A percentile compares a stretch with the other conserved stretches of the same genome.
Evolutionary conservation across 148 eudicot genomes (phyloP).

Genomic region (Arctostaphylos glauca): DNA sequence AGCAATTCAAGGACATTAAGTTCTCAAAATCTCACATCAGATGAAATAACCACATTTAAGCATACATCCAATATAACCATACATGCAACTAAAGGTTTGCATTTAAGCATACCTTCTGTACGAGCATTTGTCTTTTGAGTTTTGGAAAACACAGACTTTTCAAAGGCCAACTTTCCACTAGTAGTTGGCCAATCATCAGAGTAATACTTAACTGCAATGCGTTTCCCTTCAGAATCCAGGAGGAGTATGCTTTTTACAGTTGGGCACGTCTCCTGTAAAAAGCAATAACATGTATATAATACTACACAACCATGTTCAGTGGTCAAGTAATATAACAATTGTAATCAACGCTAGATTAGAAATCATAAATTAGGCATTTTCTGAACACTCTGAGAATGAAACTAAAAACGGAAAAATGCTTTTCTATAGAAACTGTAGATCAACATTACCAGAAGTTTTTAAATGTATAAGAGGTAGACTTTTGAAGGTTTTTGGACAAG

Average conservation of each 20-base stretch:
- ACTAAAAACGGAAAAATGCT: too few relatives aligned
- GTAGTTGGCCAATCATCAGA: constrained; percentile 49
- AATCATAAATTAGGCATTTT: too few relatives aligned
- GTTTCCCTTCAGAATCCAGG: constrained; percentile 45
- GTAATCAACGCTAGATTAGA: background rate
- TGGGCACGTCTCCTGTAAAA: constrained; percentile 38
- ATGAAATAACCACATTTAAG: background rate
- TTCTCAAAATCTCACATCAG: background rate
- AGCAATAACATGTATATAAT: background rate
- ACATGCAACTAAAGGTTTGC: background rate
- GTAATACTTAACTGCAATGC: constrained; percentile 42
- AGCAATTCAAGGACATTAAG: background rate
- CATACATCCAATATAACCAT: background rate
- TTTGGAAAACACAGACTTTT: constrained; percentile 33
- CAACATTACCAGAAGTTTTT: too few relatives aligned
- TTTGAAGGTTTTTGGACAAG: background rate
- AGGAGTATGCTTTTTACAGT: constrained; percentile 35
- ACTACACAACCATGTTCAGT: background rate
- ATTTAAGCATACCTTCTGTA: constrained; percentile 31
- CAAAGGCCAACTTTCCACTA: constrained; percentile 37
- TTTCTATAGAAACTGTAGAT: too few relatives aligned
- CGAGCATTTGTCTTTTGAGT: constrained; percentile 43
- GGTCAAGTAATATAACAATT: background rate
- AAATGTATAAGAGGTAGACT: background rate
- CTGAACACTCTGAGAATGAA: too few relatives aligned